These are phyloP conservation scores for Tremella mesenterica DNA, from an alignment of 768 basidiomycete genomes.

Conservation along the genomic window DNA sequence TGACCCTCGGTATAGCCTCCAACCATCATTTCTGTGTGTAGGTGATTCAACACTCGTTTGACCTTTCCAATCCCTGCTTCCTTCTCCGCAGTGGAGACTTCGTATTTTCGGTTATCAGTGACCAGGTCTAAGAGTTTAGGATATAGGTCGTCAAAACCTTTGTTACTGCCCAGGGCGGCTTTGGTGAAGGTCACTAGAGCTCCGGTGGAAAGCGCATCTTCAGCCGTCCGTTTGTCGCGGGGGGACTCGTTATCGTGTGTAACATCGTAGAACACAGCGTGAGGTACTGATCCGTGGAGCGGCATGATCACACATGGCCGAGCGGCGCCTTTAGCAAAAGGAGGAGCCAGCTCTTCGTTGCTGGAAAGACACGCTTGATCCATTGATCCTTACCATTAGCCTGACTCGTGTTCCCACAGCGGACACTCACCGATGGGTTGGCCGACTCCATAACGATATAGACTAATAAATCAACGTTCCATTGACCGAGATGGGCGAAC, in stretches of 20 bases:
- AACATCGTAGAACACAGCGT: conserved; percentile 87
- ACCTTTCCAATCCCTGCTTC: conserved; percentile 47
- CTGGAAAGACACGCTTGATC: conserved; percentile 74
- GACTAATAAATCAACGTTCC: conserved; percentile 30
- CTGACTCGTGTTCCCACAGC: background rate
- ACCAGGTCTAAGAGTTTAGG: conserved; percentile 90
- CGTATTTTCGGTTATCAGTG: conserved; percentile 69
- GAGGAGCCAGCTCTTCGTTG: conserved; percentile 66
- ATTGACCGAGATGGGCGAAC: too few species aligned
- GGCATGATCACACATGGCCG: conserved; percentile 67
- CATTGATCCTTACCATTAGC: conserved; percentile 65
- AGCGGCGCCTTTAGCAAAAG: conserved; percentile 70
- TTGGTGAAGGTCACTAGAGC: conserved; percentile 85
- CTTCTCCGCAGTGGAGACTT: conserved; percentile 47
- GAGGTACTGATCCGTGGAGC: conserved; percentile 76
- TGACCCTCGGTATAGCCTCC: conserved; percentile 82
- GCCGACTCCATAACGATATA: conserved; percentile 82
- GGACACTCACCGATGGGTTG: conserved; percentile 71
- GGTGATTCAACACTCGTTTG: conserved; percentile 65
- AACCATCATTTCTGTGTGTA: conserved; percentile 89
- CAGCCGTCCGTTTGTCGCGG: conserved; percentile 77
- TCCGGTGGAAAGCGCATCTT: conserved; percentile 89
- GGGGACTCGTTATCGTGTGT: conserved; percentile 98
- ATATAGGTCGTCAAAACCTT: conserved; percentile 95
- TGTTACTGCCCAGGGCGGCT: conserved; percentile 83